Conservation (phyloP, 495 filamentous ascomycete species). For the Immersiella caudata region DNA sequence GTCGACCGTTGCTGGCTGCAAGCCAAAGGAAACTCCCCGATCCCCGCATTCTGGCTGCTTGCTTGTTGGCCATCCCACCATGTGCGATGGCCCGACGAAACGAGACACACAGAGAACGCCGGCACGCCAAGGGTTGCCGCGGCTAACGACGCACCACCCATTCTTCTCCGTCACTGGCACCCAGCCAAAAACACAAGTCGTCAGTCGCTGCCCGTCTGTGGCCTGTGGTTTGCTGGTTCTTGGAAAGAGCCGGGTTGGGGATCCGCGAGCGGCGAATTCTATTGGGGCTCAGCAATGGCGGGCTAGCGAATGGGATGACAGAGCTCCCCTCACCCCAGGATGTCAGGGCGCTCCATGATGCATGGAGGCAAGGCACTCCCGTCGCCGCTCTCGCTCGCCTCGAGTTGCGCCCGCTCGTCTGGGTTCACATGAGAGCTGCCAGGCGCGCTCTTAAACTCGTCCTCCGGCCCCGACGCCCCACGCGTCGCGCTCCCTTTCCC, state of each 20-base stretch:
- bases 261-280: constrained; percentile 26
- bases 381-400: constrained; percentile 28
- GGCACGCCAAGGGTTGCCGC: constrained; percentile 12
- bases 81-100: constrained; percentile 1
- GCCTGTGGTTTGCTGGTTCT: constrained; percentile 11
- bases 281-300: constrained; percentile 39
- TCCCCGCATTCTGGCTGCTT: constrained; percentile 17
- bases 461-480: constrained; percentile 27
- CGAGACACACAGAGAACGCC: constrained; percentile 11
- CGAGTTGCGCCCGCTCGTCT: constrained; percentile 7
- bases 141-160: constrained; percentile 12
- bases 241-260: constrained; percentile 12
- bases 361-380: constrained; percentile 50
- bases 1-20: constrained; percentile 14
- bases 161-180: constrained; percentile 15
- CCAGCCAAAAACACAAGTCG: constrained; percentile 11
- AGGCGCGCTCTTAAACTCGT: constrained; percentile 23
- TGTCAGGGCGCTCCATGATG: constrained; percentile 30
- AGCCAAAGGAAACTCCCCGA: constrained; percentile 20
- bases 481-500: constrained; percentile 21
- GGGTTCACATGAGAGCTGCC: constrained; percentile 14
- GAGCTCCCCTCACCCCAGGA: constrained; percentile 27
- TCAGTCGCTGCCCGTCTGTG: constrained; percentile 7
- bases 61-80: constrained; percentile 1
- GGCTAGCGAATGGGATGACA: constrained; percentile 39